phyloP scores from a whole-genome alignment of 129 eudicot genomes.

The Erigeron canadensis region DNA sequence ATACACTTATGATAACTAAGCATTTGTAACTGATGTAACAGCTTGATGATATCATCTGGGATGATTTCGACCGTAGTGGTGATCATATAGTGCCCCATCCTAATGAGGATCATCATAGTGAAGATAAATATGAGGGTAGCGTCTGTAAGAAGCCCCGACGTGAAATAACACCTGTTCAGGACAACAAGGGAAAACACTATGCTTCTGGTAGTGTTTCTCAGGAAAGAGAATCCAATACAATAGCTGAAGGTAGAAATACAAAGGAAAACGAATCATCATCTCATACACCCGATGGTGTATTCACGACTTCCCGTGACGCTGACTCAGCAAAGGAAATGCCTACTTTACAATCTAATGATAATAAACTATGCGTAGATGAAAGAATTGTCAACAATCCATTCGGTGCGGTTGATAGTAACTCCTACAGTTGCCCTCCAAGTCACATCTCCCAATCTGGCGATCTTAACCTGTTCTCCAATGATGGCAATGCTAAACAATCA shows the following conservation, averaged over 20 bases:
- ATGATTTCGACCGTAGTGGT: constrained; percentile 55
- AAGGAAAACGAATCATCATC: constrained; percentile 51
- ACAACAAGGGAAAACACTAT: constrained; percentile 29
- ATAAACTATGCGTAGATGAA: constrained; percentile 44
- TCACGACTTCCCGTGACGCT: constrained; percentile 40
- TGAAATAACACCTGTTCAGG: constrained; percentile 42
- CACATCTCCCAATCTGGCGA: constrained; percentile 20
- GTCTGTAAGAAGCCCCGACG: constrained; percentile 52
- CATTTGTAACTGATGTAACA: constrained; percentile 45
- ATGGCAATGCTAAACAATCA: constrained; percentile 48
- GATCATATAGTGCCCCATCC: constrained; percentile 90
- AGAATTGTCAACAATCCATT: constrained; percentile 37
- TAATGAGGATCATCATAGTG: constrained; percentile 28
- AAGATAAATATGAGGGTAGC: constrained; percentile 37
- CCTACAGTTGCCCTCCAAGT: constrained; percentile 17
- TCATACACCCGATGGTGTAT: constrained; percentile 36
- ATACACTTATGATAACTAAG: constrained; percentile 21
- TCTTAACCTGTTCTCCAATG: constrained; percentile 47
- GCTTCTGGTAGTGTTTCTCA: constrained; percentile 28
- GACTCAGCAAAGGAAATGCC: constrained; percentile 40
- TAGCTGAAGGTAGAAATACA: constrained; percentile 45
- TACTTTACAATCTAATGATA: constrained; percentile 40
- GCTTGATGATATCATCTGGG: constrained; percentile 90
- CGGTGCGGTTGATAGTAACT: constrained; percentile 44
- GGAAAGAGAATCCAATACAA: constrained; percentile 21